phyloP scores from a whole-genome alignment of 306 rosid species.

The Lotus japonicus region DNA sequence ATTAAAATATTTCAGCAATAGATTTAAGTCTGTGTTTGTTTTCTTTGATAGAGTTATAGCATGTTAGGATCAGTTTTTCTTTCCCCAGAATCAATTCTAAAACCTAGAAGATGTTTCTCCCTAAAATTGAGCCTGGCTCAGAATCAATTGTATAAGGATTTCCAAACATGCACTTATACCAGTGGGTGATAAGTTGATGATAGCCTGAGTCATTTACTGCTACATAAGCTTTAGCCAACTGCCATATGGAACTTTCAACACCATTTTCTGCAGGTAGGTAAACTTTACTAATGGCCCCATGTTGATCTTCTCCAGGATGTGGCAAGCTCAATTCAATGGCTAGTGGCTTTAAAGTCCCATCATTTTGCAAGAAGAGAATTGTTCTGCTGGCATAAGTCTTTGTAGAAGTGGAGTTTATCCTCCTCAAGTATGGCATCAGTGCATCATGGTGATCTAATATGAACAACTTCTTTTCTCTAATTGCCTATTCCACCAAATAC shows the following conservation, averaged over 20 bases:
- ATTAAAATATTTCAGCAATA: not conserved
- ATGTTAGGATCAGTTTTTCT: too few species aligned
- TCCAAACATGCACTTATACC: slow-evolving; percentile 29
- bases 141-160: too few species aligned
- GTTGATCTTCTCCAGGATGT: slow-evolving; percentile 41
- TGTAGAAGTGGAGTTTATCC: slow-evolving; percentile 53
- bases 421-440: slow-evolving; percentile 56
- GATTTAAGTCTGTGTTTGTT: not conserved
- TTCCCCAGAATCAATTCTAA: too few species aligned
- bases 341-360: slow-evolving; percentile 73
- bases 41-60: not conserved
- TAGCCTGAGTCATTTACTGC: slow-evolving; percentile 58
- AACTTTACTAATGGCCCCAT: slow-evolving; percentile 55
- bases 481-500: slow-evolving; percentile 45
- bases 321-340: slow-evolving; percentile 80
- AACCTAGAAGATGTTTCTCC: too few species aligned
- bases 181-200: slow-evolving; percentile 76
- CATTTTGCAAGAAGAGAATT: slow-evolving; percentile 49
- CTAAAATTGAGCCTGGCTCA: too few species aligned
- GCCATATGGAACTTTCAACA: slow-evolving; percentile 57
- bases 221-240: slow-evolving; percentile 77
- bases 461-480: slow-evolving; percentile 42
- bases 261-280: slow-evolving; percentile 49
- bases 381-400: slow-evolving; percentile 70
- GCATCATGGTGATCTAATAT: slow-evolving; percentile 76